Conservation (phyloP, 139 green algal species). For the Micractinium sp. region DNA sequence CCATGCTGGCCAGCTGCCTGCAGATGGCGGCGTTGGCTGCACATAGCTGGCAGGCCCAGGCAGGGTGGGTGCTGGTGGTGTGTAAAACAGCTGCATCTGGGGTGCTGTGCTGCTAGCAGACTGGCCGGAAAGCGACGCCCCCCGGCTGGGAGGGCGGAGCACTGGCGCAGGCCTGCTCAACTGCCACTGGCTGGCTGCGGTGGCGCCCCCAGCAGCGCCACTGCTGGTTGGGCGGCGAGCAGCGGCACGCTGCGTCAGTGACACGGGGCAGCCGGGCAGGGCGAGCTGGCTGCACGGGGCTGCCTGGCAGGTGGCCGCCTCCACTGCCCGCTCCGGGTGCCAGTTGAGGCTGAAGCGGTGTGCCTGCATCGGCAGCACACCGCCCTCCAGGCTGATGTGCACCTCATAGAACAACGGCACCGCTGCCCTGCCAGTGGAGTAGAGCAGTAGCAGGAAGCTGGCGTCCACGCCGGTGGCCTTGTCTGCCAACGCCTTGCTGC, state of each 20-base stretch:
- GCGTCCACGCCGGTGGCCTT: constrained; percentile 10
- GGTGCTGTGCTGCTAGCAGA: neutral
- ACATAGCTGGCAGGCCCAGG: neutral
- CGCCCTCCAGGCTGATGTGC: constrained; percentile 9
- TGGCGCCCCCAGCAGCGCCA: neutral
- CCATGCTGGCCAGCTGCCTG: neutral
- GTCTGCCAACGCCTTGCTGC: constrained; percentile 31
- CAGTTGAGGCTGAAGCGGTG: neutral
- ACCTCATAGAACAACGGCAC: constrained; percentile 8
- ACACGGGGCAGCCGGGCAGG: neutral
- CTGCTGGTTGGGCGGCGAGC: neutral
- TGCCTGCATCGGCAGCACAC: neutral
- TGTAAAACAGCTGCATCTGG: neutral
- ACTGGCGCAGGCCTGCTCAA: neutral
- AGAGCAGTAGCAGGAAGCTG: constrained; percentile 42
- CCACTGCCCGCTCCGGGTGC: neutral
- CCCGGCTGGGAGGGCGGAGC: neutral
- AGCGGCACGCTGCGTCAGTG: neutral
- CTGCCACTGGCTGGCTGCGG: neutral
- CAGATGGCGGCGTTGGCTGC: neutral
- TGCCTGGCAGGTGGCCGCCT: neutral
- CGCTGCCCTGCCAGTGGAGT: neutral
- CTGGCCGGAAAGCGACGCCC: no score
- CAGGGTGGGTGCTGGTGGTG: neutral
- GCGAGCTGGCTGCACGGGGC: neutral